These are phyloP conservation scores for Cutaneotrichosporon cavernicola DNA, from an alignment of 1,284 basidiomycete species.

Conservation along the genomic window DNA sequence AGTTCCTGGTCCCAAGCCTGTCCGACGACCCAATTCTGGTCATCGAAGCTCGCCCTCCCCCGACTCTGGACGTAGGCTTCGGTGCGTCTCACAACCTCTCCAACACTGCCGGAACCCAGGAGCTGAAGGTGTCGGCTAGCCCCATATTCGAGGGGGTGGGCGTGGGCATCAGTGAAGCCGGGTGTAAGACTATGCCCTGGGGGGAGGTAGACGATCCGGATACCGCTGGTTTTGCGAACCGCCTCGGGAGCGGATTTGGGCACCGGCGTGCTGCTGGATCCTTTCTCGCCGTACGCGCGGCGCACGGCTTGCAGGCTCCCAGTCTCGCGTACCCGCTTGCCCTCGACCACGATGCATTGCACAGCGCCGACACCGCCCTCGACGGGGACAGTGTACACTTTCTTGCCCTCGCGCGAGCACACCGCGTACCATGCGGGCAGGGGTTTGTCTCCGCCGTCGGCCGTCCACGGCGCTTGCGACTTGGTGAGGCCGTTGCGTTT, in stretches of 20 bases:
- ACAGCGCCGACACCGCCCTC: constrained; percentile 46
- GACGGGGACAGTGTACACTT: constrained; percentile 38
- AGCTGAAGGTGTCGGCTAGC: constrained; percentile 64
- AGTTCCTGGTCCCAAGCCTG: constrained; percentile 90
- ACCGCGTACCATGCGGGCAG: constrained; percentile 40
- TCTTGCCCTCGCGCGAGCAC: constrained; percentile 38
- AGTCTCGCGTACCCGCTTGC: constrained; percentile 59
- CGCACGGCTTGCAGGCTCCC: constrained; percentile 59
- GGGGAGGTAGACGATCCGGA: constrained; percentile 42
- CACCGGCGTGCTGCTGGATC: constrained; percentile 24
- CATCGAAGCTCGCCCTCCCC: constrained; percentile 56
- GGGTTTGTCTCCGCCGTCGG: constrained; percentile 13
- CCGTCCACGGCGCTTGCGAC: constrained; percentile 10
- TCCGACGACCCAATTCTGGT: constrained; percentile 71
- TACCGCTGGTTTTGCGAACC: constrained; percentile 38
- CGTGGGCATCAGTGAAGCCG: constrained; percentile 67
- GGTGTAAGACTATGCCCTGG: constrained; percentile 45
- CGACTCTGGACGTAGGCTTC: constrained; percentile 60
- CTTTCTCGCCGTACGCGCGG: constrained; percentile 46
- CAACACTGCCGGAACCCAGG: constrained; percentile 58
- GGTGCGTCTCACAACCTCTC: constrained; percentile 65
- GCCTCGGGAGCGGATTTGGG: constrained; percentile 26
- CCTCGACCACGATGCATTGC: constrained; percentile 68
- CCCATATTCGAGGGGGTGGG: constrained; percentile 50
- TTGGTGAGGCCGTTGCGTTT: constrained; percentile 24